phyloP scores from a whole-genome alignment of 139 green algal genomes.

The Yamagishiella unicocca region DNA sequence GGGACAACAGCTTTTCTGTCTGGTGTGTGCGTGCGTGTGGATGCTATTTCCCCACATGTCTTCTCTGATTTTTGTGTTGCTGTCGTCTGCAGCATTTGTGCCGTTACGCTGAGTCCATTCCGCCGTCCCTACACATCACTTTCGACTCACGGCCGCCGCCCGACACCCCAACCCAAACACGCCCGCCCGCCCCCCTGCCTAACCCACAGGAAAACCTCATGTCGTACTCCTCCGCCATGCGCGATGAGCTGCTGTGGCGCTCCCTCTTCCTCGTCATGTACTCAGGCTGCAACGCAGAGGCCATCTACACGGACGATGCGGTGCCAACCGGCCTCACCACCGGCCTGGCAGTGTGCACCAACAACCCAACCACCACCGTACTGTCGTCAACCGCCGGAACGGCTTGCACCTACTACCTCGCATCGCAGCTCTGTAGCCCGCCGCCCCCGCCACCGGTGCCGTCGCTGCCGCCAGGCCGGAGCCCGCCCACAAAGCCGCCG shows the following conservation, averaged over 20 bases:
- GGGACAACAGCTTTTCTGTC: too few species aligned
- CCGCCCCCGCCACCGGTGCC: constrained; percentile 21
- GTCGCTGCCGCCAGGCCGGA: background rate
- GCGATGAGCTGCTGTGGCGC: constrained; percentile 32
- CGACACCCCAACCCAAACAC: background rate
- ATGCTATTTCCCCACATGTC: too few species aligned
- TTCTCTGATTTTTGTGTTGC: too few species aligned
- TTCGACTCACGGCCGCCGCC: background rate
- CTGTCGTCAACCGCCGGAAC: background rate
- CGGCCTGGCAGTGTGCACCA: background rate
- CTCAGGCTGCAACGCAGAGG: background rate
- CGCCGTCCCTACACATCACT: background rate
- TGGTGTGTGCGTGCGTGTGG: too few species aligned
- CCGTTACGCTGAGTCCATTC: too few species aligned
- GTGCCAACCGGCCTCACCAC: background rate
- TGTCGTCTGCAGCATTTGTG: too few species aligned
- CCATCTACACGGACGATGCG: background rate
- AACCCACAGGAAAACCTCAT: constrained; percentile 11
- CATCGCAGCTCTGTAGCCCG: constrained; percentile 21
- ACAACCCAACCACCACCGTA: background rate
- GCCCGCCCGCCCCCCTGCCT: background rate
- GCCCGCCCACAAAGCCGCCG: background rate
- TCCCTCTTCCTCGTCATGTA: background rate
- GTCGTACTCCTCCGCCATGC: background rate
- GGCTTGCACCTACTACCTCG: constrained; percentile 6